Base-by-base conservation (phyloP, 2,329 filamentous ascomycete genomes). In the Aureobasidium sp. region DNA sequence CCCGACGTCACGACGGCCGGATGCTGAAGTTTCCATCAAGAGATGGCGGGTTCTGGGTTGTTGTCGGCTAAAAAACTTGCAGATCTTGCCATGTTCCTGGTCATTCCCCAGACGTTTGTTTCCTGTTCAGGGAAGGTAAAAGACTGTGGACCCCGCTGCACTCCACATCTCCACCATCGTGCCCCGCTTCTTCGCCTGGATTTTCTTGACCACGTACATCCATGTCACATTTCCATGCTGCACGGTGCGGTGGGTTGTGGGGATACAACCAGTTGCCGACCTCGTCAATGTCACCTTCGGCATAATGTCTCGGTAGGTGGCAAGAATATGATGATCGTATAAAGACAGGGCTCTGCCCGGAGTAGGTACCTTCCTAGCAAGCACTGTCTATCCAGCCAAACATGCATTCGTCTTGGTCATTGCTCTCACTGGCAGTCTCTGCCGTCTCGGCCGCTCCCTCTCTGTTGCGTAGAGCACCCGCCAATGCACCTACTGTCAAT, bases 401-500 rank as follows among this genome's bases (percentile, higher is more conserved):
- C 29, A 59, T 59, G 57, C 57, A 59, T 59, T 30, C 41, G 32
- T 41, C 45, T 36, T 59, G 57, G 57, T 59, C 57, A 9, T 50
- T 59, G 29, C 34, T 59, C 27, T 47, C 57, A 27, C 57, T 59
- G 36, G 32, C 39, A 27, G 45, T 47, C 21, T 49, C 57, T 59
- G 45, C 48, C 29, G 57, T 47, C 45, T 49, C 57, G 8, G 61
- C 61, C 16, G 61, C 54, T 25, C 54, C 61, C 25, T 32, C 41
- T 45, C 8, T 58, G 16, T 6, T 32, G 5, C 44, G 54, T 32
- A 30, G 61, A 29, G 59, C 59, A 50, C 54, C 63, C 16, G 29
- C 10, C 11, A 45, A 29, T 27, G 63, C 60, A 39, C 76, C 76
- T 3, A 72, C 67, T 0, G 77, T 69, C 16, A 67, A 64, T 1